These are phyloP conservation scores for Santalum album DNA, from an alignment of 164 flowering plant species.

Conservation along the genomic window DNA sequence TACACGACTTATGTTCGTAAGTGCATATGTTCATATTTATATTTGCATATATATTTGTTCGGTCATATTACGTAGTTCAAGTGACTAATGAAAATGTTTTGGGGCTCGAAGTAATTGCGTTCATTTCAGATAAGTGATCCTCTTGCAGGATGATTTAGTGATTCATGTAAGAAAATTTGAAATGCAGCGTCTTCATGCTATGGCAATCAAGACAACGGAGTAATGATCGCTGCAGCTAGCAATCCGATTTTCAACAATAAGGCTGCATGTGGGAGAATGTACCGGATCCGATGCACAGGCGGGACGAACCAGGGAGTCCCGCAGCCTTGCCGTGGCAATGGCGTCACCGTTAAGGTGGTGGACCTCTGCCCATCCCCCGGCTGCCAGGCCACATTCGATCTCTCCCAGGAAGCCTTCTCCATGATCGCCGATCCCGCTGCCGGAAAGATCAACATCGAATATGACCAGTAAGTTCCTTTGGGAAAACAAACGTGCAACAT, in stretches of 20 bases:
- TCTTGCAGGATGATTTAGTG: too few species aligned
- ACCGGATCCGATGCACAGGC: constrained; percentile 24
- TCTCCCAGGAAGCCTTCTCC: constrained; percentile 17
- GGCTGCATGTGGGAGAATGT: constrained; percentile 27
- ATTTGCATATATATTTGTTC: not conserved
- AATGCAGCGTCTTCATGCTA: constrained; percentile 37
- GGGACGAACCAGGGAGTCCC: constrained; percentile 13
- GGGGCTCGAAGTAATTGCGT: too few species aligned
- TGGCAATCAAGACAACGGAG: constrained; percentile 20
- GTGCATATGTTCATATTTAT: constrained; percentile 4
- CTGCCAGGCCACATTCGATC: constrained; percentile 17
- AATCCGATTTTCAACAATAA: constrained; percentile 14
- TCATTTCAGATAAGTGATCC: too few species aligned
- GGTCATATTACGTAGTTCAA: not conserved
- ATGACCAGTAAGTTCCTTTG: constrained; percentile 8
- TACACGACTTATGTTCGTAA: constrained; percentile 25
- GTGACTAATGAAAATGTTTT: too few species aligned
- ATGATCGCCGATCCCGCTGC: constrained; percentile 16
- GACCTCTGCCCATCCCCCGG: constrained; percentile 19
- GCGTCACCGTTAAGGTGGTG: constrained; percentile 17
- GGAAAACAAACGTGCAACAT: too few species aligned
- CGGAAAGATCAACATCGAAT: constrained; percentile 18
- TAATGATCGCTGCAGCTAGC: constrained; percentile 30
- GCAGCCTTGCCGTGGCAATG: constrained; percentile 18
- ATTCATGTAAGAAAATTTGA: too few species aligned